Evolutionary conservation across 2,329 filamentous ascomycete species (phyloP), one percentile per base, ranked within the genome.

Genomic region (Colletotrichum sp.): DNA sequence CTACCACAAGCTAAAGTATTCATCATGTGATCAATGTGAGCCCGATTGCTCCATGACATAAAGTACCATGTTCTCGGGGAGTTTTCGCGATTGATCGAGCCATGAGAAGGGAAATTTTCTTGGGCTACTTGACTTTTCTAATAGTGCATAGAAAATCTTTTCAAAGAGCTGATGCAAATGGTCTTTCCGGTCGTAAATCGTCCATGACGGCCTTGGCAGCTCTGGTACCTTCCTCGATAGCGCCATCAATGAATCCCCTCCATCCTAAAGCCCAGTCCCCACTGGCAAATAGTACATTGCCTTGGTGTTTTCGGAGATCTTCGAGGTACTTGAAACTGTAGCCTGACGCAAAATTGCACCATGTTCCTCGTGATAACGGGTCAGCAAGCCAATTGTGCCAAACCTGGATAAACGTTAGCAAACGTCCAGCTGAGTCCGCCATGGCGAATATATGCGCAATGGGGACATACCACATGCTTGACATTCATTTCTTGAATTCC

Each of bases 401-500:
- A 13, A 52, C 43, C n/a, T 52, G n/a, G 10, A 7, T 13, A 7
- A 13, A 52, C 6, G 21, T 52, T 52, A 52, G 43, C 12, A 52
- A 52, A 18, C 8, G 4, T 21, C 43, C 4, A n/a, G 12, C 43
- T 52, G 12, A 24, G 38, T 48, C 9, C 9, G 18, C 9, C 38
- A 52, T 8, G n/a, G 43, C 43, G 12, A 13, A 8, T 21, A 12
- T n/a, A 3, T 21, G 18, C 38, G 38, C 8, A 7, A 12, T n/a
- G 6, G 18, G 9, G 9, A 48, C 38, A 12, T 48, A 48, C 18
- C 38, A 48, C 38, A n/a, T 12, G 38, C 38, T 48, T 48, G 7
- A 82, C 77, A 5, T 81, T 66, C 81, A 83, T 83, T 0, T 80
- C 79, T 18, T 83, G 79, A 79, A 85, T 77, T 5, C 81, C 79